Base-by-base conservation (phyloP, 2,329 filamentous ascomycete genomes). In the Colletotrichum australisinense region DNA sequence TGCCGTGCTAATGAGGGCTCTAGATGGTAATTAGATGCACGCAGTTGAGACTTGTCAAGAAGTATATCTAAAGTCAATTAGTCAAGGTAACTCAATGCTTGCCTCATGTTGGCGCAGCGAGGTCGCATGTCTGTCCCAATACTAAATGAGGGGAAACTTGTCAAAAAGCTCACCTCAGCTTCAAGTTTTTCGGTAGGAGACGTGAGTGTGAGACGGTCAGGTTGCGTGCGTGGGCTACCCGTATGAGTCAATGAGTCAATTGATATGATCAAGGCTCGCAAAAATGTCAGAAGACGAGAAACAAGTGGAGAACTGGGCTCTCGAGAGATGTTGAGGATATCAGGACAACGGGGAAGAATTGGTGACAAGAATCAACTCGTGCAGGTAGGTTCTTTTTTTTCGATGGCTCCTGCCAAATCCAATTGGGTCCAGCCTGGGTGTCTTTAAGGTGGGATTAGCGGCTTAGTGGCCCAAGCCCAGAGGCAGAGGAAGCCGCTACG, bases 401-500 rank as follows among this genome's bases (percentile, higher is more conserved):
- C 5, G 14, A 42, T 42, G 16, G 56, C 32, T 58, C 63, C 28
- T 42, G 38, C 38, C 38, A 42, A 19, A 28, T n/a, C 42, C 42
- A 22, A 22, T 49, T 22, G 42, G 42, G 42, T 9, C 42, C 42
- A 49, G 19, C 19, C 35, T 16, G 19, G 16, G 16, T 53, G 72
- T 64, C 52, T 68, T 35, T 53, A 59, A 72, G 69, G 69, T 53
- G 63, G 63, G 46, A 59, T 72, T 74, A 67, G 72, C 72, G 68
- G 24, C 30, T 28, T 67, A 32, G 28, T 69, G 69, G 69, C 66
- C 57, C 42, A 55, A 56, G 57, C 56, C 63, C 42, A 30, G n/a
- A 16, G 32, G 67, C 60, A 59, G 28, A n/a, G 42, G 42, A n/a
- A 22, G 35, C 56, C 52, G 69, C 64, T 69, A 30, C 58, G 65